Base-by-base conservation (phyloP, 768 basidiomycete species). In the Hygrophorus pudorinus region DNA sequence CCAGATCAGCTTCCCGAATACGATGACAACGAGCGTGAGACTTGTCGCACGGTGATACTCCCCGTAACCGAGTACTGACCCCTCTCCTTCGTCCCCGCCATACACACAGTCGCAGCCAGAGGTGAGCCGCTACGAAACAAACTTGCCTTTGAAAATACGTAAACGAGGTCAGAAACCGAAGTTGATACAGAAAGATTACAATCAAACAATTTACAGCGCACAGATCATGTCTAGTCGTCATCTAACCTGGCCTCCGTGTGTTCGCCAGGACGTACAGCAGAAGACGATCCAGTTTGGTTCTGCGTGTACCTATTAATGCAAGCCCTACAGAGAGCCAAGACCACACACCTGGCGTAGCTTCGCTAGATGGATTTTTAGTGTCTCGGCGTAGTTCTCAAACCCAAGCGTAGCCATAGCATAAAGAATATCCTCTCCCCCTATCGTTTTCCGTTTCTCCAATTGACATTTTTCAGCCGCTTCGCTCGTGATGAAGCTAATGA, bases 401-500 rank as follows among this genome's bases (percentile, higher is more conserved):
- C 94, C 94, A 16, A 98, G 74, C 30, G 82, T 75, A 29, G 75
- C 67, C 89, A 97, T 92, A n/a, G 92, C 92, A 53, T 89, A 85
- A 45, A 98, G 64, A 37, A 98, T 93, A 61, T 98, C 94, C 70
- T 98, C 93, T 18, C 94, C 94, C 10, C 90, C 92, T 35, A 97
- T 92, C 47, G 94, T 98, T 71, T 98, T 98, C 49, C 94, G 76
- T 65, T 98, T 98, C 69, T 97, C 93, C 53, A 85, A 70, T 58
- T 85, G 77, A 52, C 91, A 93, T 56, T 90, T 90, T 63, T 97
- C 94, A 12, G 89, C 90, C 4, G 94, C 94, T 62, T 98, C 94
- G 35, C 83, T 87, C 21, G 93, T 96, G 67, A 98, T 91, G 73
- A 98, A 98, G 54, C 81, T 82, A 62, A 98, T 97, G 71, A 96